phyloP scores from a whole-genome alignment of 2,329 filamentous ascomycete genomes.

The Colletotrichum destructivum region DNA sequence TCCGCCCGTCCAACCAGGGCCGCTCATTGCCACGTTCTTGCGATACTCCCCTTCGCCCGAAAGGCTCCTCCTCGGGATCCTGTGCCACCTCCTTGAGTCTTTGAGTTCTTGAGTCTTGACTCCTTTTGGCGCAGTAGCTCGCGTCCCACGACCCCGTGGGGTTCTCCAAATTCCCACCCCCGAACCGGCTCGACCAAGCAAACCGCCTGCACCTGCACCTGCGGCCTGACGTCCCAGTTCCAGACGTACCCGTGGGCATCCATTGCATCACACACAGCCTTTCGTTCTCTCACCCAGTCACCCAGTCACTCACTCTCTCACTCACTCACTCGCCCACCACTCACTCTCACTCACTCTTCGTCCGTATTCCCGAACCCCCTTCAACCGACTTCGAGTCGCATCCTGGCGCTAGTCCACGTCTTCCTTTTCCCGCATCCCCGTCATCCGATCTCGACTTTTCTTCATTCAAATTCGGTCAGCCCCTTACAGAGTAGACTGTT shows the following conservation, averaged over 20 bases:
- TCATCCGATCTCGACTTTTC: not conserved
- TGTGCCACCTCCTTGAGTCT: not conserved
- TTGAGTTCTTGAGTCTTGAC: too few species aligned
- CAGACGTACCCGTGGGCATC: slow-evolving; percentile 29
- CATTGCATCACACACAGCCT: slow-evolving; percentile 39
- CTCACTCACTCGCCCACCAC: too few species aligned
- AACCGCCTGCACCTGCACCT: slow-evolving; percentile 5
- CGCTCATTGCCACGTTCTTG: slow-evolving; percentile 38
- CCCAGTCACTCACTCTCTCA: too few species aligned
- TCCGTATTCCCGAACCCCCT: slow-evolving; percentile 2
- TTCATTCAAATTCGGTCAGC: slow-evolving; percentile 12
- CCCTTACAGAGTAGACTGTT: slow-evolving; percentile 14
- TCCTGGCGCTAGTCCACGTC: slow-evolving; percentile 1
- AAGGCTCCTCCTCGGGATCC: slow-evolving; percentile 31
- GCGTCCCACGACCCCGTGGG: slow-evolving; percentile 34
- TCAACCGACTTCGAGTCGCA: slow-evolving; percentile 20
- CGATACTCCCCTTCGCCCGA: slow-evolving; percentile 45
- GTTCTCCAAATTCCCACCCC: slow-evolving; percentile 18
- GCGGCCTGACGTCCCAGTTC: slow-evolving; percentile 36
- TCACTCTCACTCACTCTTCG: not conserved
- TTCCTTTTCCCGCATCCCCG: slow-evolving; percentile 28
- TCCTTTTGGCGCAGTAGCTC: not conserved
- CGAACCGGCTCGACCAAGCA: slow-evolving; percentile 26
- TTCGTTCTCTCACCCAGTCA: not conserved
- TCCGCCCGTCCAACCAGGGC: slow-evolving; percentile 43